A percentile compares a stretch with the other conserved stretches of the same genome.
phyloP scores from a whole-genome alignment of 1,139 yeast species.

The Zygoascus hellenicus region DNA sequence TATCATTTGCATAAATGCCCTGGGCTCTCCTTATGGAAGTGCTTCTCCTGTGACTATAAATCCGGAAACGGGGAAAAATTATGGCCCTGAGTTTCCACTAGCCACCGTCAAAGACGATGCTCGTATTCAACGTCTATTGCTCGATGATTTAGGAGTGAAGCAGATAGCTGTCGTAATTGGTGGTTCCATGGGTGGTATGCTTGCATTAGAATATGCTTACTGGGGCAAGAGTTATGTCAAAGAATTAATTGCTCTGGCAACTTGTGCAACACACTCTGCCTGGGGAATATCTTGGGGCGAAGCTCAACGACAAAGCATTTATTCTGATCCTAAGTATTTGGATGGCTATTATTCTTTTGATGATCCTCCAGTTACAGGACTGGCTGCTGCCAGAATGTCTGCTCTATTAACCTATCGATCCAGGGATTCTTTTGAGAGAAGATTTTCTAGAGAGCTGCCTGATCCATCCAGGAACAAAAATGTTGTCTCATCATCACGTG shows the following conservation, averaged over 20 bases:
- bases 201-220: conserved; percentile 79
- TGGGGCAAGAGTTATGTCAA: conserved; percentile 67
- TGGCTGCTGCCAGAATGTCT: conserved; percentile 96
- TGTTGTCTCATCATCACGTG: conserved; percentile 26
- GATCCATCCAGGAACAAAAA: conserved; percentile 38
- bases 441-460: conserved; percentile 80
- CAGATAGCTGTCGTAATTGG: conserved; percentile 83
- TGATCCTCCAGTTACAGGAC: conserved; percentile 80
- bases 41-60: conserved; percentile 84
- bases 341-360: conserved; percentile 78
- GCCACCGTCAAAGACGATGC: conserved; percentile 91
- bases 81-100: conserved; percentile 93
- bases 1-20: conserved; percentile 77
- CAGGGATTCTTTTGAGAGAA: conserved; percentile 80
- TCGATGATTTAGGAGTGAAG: conserved; percentile 66
- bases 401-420: conserved; percentile 90
- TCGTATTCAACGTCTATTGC: conserved; percentile 63
- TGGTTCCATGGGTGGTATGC: conserved; percentile 99
- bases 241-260: conserved; percentile 77
- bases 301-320: conserved; percentile 92
- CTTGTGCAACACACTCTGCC: conserved; percentile 91
- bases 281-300: conserved; percentile 99
- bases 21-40: conserved; percentile 96
- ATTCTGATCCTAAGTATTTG: conserved; percentile 84
- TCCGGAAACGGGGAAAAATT: conserved; percentile 62